phyloP scores from a whole-genome alignment of 2,329 filamentous ascomycete species.

The Penicillium sp. region DNA sequence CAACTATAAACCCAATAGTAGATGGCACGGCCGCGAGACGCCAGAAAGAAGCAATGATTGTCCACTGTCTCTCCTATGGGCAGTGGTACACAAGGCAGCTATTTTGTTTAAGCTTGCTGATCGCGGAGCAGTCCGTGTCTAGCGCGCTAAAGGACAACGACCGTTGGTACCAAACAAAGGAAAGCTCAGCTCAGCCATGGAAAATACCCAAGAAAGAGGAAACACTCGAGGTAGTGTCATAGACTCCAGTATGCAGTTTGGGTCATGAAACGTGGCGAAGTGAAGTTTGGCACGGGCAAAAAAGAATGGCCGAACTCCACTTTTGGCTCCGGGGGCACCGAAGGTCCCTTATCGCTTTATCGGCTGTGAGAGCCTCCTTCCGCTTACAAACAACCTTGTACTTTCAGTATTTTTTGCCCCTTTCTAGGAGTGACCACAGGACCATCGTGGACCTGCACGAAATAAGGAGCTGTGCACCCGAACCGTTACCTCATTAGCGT shows the following conservation, averaged over 20 bases:
- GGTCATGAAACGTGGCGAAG: too few species aligned
- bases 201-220: too few species aligned
- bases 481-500: slow-evolving; percentile 13
- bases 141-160: neutral
- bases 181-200: neutral
- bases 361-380: neutral
- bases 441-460: slow-evolving; percentile 13
- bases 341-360: too few species aligned
- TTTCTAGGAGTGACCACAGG: neutral
- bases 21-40: neutral
- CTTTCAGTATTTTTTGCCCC: neutral
- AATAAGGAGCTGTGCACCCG: slow-evolving; percentile 13
- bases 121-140: neutral
- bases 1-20: neutral
- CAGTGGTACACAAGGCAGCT: neutral
- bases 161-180: too few species aligned
- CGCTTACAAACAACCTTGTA: neutral
- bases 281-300: too few species aligned
- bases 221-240: too few species aligned
- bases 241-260: too few species aligned
- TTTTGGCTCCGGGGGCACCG: too few species aligned
- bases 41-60: neutral
- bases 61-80: neutral
- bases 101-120: neutral
- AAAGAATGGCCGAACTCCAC: too few species aligned